Percentiles rank a stretch among this genome's conserved stretches.
Conservation (phyloP, 2,329 filamentous ascomycete species). For the Ophiocordyceps polyrhachis-furcata region DNA sequence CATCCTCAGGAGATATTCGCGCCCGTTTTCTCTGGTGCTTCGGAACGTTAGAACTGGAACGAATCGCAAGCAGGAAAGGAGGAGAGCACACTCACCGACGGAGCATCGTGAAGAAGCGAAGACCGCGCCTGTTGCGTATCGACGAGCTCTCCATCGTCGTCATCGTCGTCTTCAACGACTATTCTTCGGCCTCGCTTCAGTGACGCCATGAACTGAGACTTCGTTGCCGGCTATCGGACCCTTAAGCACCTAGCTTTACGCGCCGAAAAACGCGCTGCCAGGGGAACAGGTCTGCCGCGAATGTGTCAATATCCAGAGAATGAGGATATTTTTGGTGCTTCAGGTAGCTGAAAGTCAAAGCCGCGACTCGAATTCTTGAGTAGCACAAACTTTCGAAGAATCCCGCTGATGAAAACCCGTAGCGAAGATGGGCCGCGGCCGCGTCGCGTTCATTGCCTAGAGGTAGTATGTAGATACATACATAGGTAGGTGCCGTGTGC, state of each 20-base stretch:
- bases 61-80: not conserved
- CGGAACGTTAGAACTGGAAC: constrained; percentile 3
- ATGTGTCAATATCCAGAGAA: too few species aligned
- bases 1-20: not conserved
- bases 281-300: too few species aligned
- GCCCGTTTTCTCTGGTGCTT: not conserved
- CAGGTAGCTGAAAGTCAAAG: too few species aligned
- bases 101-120: constrained; percentile 15
- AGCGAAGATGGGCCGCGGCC: too few species aligned
- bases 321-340: too few species aligned
- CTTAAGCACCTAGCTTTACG: not conserved
- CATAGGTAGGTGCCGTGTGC: not conserved
- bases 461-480: too few species aligned
- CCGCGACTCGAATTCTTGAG: not conserved
- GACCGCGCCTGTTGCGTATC: constrained; percentile 23
- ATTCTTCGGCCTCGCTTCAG: not conserved
- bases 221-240: not conserved
- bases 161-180: not conserved
- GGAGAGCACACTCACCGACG: constrained; percentile 1
- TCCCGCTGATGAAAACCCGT: not conserved
- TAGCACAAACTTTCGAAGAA: not conserved
- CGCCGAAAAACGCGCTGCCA: too few species aligned
- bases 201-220: not conserved
- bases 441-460: too few species aligned
- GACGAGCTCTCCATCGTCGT: constrained; percentile 10